Evolutionary conservation across 148 eudicot species (phyloP).

Genomic region (Rhododendron vialii): DNA sequence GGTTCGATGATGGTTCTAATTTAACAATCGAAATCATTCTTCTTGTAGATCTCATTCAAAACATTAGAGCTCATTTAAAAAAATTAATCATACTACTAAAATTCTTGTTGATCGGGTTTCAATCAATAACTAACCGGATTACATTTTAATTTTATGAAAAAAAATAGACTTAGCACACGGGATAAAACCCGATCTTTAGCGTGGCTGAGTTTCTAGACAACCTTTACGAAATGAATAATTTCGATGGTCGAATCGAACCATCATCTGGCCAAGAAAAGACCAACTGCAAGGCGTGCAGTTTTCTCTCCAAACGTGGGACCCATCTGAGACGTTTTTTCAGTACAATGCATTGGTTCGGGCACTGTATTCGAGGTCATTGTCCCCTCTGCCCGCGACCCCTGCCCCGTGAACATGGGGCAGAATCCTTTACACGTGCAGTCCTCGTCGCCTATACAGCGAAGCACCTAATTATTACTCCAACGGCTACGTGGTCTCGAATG

Average conservation of each 20-base stretch:
- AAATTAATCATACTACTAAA: too few relatives aligned
- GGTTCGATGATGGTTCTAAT: neutral
- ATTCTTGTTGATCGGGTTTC: too few relatives aligned
- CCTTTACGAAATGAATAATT: too few relatives aligned
- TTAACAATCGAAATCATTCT: too few relatives aligned
- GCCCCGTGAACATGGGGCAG: constrained; percentile 14
- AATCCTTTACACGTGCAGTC: constrained; percentile 10
- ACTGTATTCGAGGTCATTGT: constrained; percentile 18
- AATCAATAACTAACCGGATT: neutral
- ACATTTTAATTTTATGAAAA: too few relatives aligned
- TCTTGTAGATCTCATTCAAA: neutral
- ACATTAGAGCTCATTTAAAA: too few relatives aligned
- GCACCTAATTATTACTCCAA: neutral
- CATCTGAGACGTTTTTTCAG: neutral
- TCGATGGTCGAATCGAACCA: neutral
- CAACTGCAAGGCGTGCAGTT: too few relatives aligned
- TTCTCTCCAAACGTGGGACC: neutral
- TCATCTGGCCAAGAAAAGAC: neutral
- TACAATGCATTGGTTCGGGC: constrained; percentile 13
- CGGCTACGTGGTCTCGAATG: constrained; percentile 7
- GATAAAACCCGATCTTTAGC: too few relatives aligned
- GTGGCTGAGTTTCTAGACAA: too few relatives aligned
- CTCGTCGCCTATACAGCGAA: constrained; percentile 12
- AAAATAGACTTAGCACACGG: too few relatives aligned
- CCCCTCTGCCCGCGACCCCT: constrained; percentile 14